phyloP scores from a whole-genome alignment of 2,329 filamentous ascomycete species.

The Verticillium zaregamsianum region DNA sequence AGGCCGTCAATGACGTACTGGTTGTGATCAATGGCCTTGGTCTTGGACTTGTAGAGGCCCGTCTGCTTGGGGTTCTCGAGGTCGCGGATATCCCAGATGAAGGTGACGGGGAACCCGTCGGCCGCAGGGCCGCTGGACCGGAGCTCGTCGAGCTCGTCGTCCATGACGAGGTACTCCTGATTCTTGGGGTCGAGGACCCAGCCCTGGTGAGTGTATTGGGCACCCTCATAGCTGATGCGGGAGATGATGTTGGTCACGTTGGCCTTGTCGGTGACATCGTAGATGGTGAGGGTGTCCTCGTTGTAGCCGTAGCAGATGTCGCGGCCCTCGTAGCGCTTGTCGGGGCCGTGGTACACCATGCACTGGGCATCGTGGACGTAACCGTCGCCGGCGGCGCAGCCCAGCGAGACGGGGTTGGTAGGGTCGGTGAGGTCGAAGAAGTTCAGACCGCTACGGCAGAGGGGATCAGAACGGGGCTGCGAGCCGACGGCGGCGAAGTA shows the following conservation, averaged over 20 bases:
- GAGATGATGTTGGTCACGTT: constrained; percentile 38
- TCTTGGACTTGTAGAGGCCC: constrained; percentile 36
- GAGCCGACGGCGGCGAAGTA: constrained; percentile 42
- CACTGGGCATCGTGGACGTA: constrained; percentile 60
- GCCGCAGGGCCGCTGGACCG: constrained; percentile 31
- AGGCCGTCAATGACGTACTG: constrained; percentile 41
- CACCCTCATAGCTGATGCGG: constrained; percentile 50
- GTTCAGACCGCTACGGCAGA: constrained; percentile 47
- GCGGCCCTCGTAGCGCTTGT: constrained; percentile 38
- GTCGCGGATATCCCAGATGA: constrained; percentile 44
- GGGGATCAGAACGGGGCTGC: constrained; percentile 28
- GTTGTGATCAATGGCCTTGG: constrained; percentile 42
- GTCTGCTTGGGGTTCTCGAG: constrained; percentile 38
- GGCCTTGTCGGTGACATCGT: constrained; percentile 47
- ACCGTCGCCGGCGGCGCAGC: constrained; percentile 49
- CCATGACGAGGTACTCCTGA: constrained; percentile 43
- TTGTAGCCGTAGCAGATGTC: constrained; percentile 57
- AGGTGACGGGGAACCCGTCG: constrained; percentile 43
- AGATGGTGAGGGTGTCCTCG: constrained; percentile 48
- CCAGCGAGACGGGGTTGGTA: constrained; percentile 45
- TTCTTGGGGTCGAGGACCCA: constrained; percentile 43
- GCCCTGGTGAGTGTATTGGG: constrained; percentile 51
- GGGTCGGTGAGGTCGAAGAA: constrained; percentile 55
- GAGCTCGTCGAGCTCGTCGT: constrained; percentile 50
- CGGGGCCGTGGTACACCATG: constrained; percentile 48